Base-by-base conservation (phyloP, 106 monocot genomes). In the Allium sativum region DNA sequence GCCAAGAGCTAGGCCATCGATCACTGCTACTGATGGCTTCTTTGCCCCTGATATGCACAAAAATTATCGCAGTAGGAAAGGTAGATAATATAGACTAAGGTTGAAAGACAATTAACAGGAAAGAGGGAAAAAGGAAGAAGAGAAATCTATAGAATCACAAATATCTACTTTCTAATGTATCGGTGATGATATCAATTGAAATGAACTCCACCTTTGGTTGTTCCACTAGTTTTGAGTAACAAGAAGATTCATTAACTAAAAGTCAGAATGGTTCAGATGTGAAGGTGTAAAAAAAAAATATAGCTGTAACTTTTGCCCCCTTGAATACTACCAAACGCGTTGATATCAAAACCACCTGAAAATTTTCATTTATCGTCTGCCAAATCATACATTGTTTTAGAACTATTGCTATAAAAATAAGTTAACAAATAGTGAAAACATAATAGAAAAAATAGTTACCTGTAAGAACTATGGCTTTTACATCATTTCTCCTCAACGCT, bases 1-100 rank as follows among this genome's bases (percentile, higher is more conserved):
- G 68, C 94, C 90, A 77, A 95, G 89, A 71, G 94, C 86, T 63
- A 95, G 58, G 45, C 90, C 90, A 81, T 95, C 86, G 52, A 95
- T 87, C 58, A 90, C 94, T 53, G 86, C 90, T 55, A 95, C 90
- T 52, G 84, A 81, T 44, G 94, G 94, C 73, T 95, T 95, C 45
- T 22, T 78, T 56, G 86, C 94, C 78, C 68, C 94, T 95, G 68
- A 63, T 40, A 17, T 44, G 53, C 21, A 44, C 40, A 68, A 14
- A n/a, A 46, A 6, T 14, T n/a, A 47, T 9, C 62, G 7, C 5
- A 21, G 18, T 44, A 41, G 9, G 11, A 18, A 43, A 60, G 44
- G 40, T 44, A 21, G 45, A 62, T 62, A 62, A 20, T 44, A 47
- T 48, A 20, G 10, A 46, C 19, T 18, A 7, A 62, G 7, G 12